These are phyloP conservation scores for Trichoderma citrinoviride DNA, from an alignment of 2,329 filamentous ascomycete species.

Conservation along the genomic window DNA sequence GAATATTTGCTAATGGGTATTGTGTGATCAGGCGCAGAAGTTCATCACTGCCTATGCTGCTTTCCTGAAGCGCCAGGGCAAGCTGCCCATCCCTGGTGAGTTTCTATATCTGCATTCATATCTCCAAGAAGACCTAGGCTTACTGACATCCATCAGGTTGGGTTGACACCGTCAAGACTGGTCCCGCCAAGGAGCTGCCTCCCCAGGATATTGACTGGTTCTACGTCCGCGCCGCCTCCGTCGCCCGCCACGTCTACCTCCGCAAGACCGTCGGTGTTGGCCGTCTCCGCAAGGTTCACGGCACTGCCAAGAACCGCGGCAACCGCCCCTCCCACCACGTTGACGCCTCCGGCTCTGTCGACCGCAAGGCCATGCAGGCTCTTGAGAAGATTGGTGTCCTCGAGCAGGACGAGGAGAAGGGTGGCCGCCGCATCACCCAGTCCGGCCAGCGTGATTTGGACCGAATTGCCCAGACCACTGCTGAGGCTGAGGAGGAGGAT, in stretches of 20 bases:
- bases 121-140: neutral
- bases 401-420: slow-evolving; percentile 97
- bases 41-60: slow-evolving; percentile 83
- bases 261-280: slow-evolving; percentile 99
- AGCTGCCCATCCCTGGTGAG: slow-evolving; percentile 85
- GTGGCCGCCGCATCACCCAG: slow-evolving; percentile 97
- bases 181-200: slow-evolving; percentile 92
- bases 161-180: slow-evolving; percentile 99
- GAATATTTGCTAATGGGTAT: slow-evolving; percentile 65
- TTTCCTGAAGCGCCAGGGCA: slow-evolving; percentile 93
- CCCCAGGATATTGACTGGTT: slow-evolving; percentile 99
- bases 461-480: slow-evolving; percentile 81
- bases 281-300: slow-evolving; percentile 95
- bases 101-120: slow-evolving; percentile 25
- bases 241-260: slow-evolving; percentile 98
- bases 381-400: slow-evolving; percentile 99
- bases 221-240: slow-evolving; percentile 84
- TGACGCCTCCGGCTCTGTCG: slow-evolving; percentile 89
- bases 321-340: slow-evolving; percentile 90
- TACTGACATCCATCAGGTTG: slow-evolving; percentile 60
- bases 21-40: slow-evolving; percentile 69
- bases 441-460: slow-evolving; percentile 98
- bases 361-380: slow-evolving; percentile 95
- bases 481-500: slow-evolving; percentile 67
- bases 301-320: slow-evolving; percentile 95